Conservation (phyloP, 2,329 filamentous ascomycete species). For the Aspergillus clavatus region DNA sequence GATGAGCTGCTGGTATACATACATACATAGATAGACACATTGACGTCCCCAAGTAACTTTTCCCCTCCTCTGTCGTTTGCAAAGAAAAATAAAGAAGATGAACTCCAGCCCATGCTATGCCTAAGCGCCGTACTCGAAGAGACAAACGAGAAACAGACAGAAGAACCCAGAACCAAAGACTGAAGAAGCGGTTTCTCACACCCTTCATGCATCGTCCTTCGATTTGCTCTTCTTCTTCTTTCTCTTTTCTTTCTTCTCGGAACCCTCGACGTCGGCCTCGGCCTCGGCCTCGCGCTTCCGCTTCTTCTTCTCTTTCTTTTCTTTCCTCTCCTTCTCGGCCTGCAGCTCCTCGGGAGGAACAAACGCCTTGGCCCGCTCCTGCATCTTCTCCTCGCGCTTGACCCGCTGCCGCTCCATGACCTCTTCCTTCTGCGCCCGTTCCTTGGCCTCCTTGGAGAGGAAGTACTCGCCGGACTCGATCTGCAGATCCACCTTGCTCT, state of each 20-base stretch:
- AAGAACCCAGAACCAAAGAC: conserved; percentile 1
- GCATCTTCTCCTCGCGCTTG: conserved; percentile 83
- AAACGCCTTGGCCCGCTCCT: conserved; percentile 79
- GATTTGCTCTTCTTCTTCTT: conserved; percentile 42
- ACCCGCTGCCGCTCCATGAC: conserved; percentile 77
- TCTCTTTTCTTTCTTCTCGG: conserved; percentile 60
- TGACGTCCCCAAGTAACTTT: neutral
- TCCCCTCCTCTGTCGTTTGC: neutral
- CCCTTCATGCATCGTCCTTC: conserved; percentile 24
- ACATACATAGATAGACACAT: neutral
- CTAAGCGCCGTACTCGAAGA: conserved; percentile 27
- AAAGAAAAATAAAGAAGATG: conserved; percentile 14
- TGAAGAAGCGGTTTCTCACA: conserved; percentile 16
- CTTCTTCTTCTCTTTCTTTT: conserved; percentile 43
- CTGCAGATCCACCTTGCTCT: conserved; percentile 97
- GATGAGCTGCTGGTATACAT: neutral
- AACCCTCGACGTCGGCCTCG: conserved; percentile 29
- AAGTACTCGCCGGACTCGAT: conserved; percentile 99
- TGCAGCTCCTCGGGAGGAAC: conserved; percentile 75
- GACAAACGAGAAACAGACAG: conserved; percentile 5
- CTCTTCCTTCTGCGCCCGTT: conserved; percentile 72
- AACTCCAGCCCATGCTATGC: conserved; percentile 38
- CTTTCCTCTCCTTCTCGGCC: conserved; percentile 42
- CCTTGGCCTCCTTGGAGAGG: conserved; percentile 85
- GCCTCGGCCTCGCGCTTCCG: conserved; percentile 35